Conservation (phyloP, 495 filamentous ascomycete genomes). For the Xylaria palmicola region DNA sequence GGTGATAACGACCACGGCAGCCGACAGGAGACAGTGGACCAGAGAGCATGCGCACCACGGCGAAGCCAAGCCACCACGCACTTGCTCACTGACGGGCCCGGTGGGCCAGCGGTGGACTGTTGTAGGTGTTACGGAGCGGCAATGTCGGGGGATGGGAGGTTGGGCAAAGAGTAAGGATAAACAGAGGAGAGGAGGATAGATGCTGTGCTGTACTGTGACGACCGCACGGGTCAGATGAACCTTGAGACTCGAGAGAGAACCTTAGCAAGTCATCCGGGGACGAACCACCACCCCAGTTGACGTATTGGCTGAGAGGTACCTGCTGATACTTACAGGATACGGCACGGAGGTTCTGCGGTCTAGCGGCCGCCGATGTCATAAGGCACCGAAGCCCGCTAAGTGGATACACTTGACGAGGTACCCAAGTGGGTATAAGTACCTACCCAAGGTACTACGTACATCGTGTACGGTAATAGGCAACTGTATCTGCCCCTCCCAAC, state of each 20-base stretch:
- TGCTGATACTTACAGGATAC: not conserved
- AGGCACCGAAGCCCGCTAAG: too few species aligned
- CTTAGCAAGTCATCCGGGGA: slow-evolving; percentile 4
- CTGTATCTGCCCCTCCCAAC: not conserved
- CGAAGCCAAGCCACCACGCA: not conserved
- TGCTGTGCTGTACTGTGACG: not conserved
- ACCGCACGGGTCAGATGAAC: not conserved
- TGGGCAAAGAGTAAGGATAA: not conserved
- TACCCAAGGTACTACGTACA: not conserved
- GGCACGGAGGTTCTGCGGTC: too few species aligned
- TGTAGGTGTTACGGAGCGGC: not conserved
- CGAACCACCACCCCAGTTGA: slow-evolving; percentile 11
- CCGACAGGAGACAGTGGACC: not conserved
- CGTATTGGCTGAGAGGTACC: not conserved
- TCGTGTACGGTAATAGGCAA: too few species aligned
- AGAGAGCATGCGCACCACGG: not conserved
- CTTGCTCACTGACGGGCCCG: not conserved
- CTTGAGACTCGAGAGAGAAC: not conserved
- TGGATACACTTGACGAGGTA: too few species aligned
- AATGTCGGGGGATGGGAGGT: not conserved
- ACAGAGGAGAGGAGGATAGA: not conserved
- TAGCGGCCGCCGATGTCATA: too few species aligned
- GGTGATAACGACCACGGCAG: not conserved
- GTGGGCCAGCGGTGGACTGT: not conserved
- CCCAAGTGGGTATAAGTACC: not conserved